Percentiles rank a stretch among this genome's conserved stretches.
phyloP scores from a whole-genome alignment of 495 filamentous ascomycete genomes.

The Xylaria sp. region DNA sequence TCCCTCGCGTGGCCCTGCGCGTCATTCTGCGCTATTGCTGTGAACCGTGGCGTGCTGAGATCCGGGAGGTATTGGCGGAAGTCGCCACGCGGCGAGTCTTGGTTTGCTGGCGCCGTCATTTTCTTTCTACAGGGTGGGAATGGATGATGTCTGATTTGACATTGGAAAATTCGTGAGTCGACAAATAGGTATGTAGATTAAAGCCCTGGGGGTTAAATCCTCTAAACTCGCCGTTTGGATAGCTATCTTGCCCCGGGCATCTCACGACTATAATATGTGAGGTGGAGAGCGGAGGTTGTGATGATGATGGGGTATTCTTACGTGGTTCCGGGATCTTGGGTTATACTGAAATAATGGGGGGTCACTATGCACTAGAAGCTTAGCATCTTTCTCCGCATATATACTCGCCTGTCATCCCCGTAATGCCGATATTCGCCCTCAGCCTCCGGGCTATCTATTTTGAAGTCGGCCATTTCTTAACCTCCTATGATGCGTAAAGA shows the following conservation, averaged over 20 bases:
- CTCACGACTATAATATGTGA: background rate
- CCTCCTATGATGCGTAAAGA: background rate
- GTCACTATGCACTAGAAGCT: background rate
- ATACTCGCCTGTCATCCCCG: background rate
- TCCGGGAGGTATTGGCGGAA: constrained; percentile 69
- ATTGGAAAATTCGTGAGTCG: background rate
- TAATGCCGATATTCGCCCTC: background rate
- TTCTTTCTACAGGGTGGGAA: background rate
- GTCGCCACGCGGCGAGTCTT: constrained; percentile 36
- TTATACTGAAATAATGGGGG: background rate
- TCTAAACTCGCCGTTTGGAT: background rate
- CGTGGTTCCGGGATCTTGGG: background rate
- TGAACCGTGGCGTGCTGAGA: constrained; percentile 65
- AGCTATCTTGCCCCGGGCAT: background rate
- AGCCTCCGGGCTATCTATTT: background rate
- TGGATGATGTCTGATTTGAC: background rate
- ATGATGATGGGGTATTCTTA: background rate
- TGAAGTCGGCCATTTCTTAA: constrained; percentile 1
- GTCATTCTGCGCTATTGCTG: constrained; percentile 66
- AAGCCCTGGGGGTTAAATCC: background rate
- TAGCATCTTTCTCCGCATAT: background rate
- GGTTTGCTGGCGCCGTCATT: constrained; percentile 33
- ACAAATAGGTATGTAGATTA: background rate
- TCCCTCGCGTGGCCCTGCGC: constrained; percentile 67
- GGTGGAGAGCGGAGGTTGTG: background rate